phyloP scores from a whole-genome alignment of 768 basidiomycete species.

The Termitomyces sp. region DNA sequence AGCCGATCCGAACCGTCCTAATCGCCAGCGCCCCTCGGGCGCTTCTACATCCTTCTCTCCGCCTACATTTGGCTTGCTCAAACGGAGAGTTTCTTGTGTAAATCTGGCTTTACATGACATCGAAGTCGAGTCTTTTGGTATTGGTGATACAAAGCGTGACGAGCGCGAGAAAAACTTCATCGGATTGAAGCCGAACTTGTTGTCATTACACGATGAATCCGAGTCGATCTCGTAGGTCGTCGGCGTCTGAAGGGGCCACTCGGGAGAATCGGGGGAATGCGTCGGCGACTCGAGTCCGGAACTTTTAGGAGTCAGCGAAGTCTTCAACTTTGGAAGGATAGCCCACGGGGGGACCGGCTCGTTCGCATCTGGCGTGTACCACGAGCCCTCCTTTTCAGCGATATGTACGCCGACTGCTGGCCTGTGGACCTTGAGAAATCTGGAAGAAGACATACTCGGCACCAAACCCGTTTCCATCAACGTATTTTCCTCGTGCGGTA shows the following conservation, averaged over 20 bases:
- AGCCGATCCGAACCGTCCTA: conserved; percentile 11
- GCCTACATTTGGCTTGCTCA: neutral
- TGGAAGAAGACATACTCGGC: conserved; percentile 8
- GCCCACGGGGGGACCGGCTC: conserved; percentile 2
- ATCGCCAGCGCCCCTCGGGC: conserved; percentile 5
- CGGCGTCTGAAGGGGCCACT: neutral
- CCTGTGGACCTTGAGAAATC: conserved; percentile 5
- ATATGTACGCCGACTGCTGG: neutral
- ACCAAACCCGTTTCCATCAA: conserved; percentile 7
- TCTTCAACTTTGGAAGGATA: neutral
- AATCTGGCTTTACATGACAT: neutral
- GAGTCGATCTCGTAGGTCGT: neutral
- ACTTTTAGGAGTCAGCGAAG: conserved; percentile 6
- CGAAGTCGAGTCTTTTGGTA: neutral
- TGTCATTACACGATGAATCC: neutral
- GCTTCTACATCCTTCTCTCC: conserved; percentile 4
- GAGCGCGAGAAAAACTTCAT: conserved; percentile 16
- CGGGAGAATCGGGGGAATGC: neutral
- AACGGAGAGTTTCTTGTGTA: neutral
- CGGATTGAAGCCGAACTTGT: conserved; percentile 8
- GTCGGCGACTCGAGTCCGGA: conserved; percentile 9
- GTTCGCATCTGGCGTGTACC: conserved; percentile 1
- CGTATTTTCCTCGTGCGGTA: neutral
- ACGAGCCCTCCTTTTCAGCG: neutral
- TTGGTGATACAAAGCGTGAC: conserved; percentile 5